Conservation (phyloP, 768 basidiomycete species). For the Galerina marginata region DNA sequence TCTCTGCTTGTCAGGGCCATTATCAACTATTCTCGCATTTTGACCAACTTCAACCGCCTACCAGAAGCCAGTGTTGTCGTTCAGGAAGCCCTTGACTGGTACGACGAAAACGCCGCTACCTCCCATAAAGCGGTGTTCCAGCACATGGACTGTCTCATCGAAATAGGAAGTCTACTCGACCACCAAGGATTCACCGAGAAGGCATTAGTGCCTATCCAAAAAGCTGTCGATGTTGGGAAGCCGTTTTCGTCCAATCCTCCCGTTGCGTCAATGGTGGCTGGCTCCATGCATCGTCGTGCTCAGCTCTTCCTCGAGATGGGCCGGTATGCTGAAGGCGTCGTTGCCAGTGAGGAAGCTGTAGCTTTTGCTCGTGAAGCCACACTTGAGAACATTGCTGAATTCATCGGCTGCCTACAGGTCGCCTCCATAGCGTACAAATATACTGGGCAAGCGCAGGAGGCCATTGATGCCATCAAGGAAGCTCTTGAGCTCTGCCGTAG, state of each 20-base stretch:
- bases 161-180: neutral
- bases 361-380: conserved; percentile 5
- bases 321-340: conserved; percentile 10
- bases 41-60: conserved; percentile 8
- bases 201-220: conserved; percentile 7
- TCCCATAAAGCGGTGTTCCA: neutral
- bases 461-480: conserved; percentile 9
- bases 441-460: neutral
- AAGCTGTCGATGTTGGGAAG: conserved; percentile 11
- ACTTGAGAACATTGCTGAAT: conserved; percentile 3
- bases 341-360: conserved; percentile 8
- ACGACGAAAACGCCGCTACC: neutral
- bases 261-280: neutral
- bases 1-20: neutral
- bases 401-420: conserved; percentile 15
- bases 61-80: conserved; percentile 5
- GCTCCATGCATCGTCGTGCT: conserved; percentile 16
- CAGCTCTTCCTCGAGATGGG: conserved; percentile 11
- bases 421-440: conserved; percentile 3
- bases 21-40: neutral
- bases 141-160: conserved; percentile 17
- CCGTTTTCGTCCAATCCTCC: conserved; percentile 1
- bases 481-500: conserved; percentile 12
- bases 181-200: conserved; percentile 9
- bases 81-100: conserved; percentile 4